Percentiles rank a stretch among this genome's conserved stretches.
Conservation (phyloP, 306 rosid species). For the Sesbania bispinosa region DNA sequence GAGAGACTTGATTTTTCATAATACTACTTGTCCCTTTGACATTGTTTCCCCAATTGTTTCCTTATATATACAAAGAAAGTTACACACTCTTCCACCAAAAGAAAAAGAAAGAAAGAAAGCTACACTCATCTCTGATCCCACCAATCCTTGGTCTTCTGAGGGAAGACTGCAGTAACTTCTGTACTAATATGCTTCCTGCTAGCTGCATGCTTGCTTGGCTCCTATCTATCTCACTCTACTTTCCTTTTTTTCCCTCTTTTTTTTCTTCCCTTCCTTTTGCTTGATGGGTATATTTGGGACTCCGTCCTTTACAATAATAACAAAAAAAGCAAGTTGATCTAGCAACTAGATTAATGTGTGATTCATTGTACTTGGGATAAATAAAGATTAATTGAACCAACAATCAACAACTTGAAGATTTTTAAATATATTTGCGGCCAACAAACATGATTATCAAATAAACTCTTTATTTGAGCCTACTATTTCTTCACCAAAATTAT, state of each 20-base stretch:
- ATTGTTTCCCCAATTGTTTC: constrained; percentile 20
- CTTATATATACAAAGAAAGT: too few relatives aligned
- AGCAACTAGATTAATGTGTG: constrained; percentile 2
- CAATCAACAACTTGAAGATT: constrained; percentile 9
- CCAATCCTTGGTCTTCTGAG: constrained; percentile 22
- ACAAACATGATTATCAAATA: constrained; percentile 17
- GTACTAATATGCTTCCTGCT: background rate
- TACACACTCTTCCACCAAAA: too few relatives aligned
- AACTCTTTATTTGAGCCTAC: constrained; percentile 14
- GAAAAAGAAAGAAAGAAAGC: too few relatives aligned
- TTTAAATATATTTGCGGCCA: background rate
- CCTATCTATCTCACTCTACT: background rate
- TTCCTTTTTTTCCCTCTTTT: background rate
- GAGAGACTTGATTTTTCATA: background rate
- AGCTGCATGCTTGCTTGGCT: constrained; percentile 1
- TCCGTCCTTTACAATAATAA: constrained; percentile 20
- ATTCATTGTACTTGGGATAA: constrained; percentile 27
- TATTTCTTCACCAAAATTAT: background rate
- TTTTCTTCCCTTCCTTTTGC: background rate
- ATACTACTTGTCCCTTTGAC: constrained; percentile 19
- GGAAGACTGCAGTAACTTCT: background rate
- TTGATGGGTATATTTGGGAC: constrained; percentile 28
- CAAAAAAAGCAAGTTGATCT: constrained; percentile 22
- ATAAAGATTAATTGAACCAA: background rate
- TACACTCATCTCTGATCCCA: constrained; percentile 7